Evolutionary conservation across 192 early-diverging fungal genomes (phyloP).

Genomic region (Radiomyces spectabilis): DNA sequence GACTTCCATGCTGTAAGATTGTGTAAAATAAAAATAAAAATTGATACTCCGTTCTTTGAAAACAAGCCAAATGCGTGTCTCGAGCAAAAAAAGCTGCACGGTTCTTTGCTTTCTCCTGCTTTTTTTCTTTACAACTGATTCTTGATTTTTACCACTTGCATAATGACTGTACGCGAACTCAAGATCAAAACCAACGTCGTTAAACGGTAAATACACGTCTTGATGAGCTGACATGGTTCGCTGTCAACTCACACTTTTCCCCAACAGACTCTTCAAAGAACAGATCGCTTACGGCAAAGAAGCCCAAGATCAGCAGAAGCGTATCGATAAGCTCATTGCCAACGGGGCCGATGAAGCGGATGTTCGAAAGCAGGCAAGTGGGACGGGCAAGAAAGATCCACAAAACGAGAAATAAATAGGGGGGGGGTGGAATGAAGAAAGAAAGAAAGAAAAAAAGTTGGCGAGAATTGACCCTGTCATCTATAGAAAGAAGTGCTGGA

Average conservation of each 20-base stretch:
- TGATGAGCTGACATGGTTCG: neutral
- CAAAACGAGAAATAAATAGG: neutral
- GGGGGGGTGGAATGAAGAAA: neutral
- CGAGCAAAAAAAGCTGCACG: too few relatives aligned
- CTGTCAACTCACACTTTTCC: too few relatives aligned
- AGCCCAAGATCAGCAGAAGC: constrained; percentile 34
- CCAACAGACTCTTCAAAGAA: constrained; percentile 42
- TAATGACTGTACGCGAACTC: constrained; percentile 44
- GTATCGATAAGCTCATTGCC: constrained; percentile 43
- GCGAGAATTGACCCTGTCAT: neutral
- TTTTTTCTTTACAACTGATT: neutral
- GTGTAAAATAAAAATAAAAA: neutral
- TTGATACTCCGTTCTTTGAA: neutral
- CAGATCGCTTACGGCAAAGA: constrained; percentile 42
- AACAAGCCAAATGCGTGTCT: too few relatives aligned
- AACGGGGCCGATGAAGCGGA: constrained; percentile 46
- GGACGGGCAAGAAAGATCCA: neutral
- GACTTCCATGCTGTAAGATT: neutral
- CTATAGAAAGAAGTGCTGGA: constrained; percentile 49
- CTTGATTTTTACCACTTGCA: neutral
- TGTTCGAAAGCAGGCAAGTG: constrained; percentile 52
- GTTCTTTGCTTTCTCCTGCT: neutral
- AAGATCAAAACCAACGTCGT: constrained; percentile 53
- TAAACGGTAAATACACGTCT: constrained; percentile 41
- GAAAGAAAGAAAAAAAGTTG: neutral